A percentile compares a stretch with the other conserved stretches of the same genome.
Evolutionary conservation across 345 rosid genomes (phyloP).

Genomic region (Eucalyptus curtisii): DNA sequence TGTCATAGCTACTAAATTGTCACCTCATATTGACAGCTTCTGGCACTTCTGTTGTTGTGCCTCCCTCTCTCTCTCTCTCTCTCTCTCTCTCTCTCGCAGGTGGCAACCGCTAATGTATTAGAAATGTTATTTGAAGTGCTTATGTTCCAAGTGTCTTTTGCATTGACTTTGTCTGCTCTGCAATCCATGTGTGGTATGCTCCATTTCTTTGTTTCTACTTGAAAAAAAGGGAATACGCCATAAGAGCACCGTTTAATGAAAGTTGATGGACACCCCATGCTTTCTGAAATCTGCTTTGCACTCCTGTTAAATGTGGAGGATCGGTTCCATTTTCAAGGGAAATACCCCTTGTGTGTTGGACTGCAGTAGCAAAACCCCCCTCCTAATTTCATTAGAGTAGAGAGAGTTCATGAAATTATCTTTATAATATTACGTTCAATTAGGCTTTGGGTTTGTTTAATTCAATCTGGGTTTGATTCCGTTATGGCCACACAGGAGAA

Average conservation of each 20-base stretch:
- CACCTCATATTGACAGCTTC: neutral
- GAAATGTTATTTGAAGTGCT: neutral
- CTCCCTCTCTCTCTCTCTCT: too few relatives aligned
- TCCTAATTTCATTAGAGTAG: neutral
- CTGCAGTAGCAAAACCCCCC: neutral
- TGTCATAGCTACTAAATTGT: neutral
- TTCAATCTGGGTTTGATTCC: neutral
- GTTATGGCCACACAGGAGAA: neutral
- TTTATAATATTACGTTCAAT: neutral
- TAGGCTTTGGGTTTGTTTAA: neutral
- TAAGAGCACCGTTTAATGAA: neutral
- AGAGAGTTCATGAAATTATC: neutral
- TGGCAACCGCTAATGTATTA: neutral
- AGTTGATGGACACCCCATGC: neutral
- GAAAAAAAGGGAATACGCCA: neutral
- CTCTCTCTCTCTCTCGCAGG: neutral
- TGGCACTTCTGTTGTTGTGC: neutral
- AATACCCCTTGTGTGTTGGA: neutral
- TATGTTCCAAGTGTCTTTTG: neutral
- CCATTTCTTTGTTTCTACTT: neutral
- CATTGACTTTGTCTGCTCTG: neutral
- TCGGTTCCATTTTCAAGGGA: neutral
- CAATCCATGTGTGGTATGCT: neutral
- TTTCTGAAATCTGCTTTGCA: neutral
- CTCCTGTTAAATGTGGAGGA: neutral